These are phyloP conservation scores for Entonaema liquescens DNA, from an alignment of 495 filamentous ascomycete genomes.

Conservation along the genomic window DNA sequence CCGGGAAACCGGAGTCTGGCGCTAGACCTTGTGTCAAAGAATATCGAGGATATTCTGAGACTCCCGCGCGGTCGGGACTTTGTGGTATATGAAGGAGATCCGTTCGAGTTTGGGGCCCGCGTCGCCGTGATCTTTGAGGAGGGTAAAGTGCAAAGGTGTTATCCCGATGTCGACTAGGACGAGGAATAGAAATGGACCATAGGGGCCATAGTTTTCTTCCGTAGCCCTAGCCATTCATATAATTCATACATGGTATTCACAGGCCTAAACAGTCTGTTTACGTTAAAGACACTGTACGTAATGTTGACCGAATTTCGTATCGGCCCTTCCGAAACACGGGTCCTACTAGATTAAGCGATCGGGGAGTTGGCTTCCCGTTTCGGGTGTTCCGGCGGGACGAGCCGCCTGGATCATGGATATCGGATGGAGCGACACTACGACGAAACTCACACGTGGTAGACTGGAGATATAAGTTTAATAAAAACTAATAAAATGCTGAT, in stretches of 20 bases:
- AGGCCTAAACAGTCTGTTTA: not conserved
- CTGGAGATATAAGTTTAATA: not conserved
- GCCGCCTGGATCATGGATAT: not conserved
- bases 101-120: constrained; percentile 49
- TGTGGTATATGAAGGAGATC: constrained; percentile 53
- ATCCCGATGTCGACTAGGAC: constrained; percentile 18
- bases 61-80: constrained; percentile 46
- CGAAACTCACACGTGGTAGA: not conserved
- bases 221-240: not conserved
- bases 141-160: constrained; percentile 28
- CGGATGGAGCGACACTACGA: not conserved
- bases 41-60: constrained; percentile 49
- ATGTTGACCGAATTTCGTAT: not conserved
- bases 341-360: not conserved
- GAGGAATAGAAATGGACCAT: not conserved
- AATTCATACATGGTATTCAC: not conserved
- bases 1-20: constrained; percentile 23
- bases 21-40: constrained; percentile 48
- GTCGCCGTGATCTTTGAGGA: constrained; percentile 49
- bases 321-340: not conserved
- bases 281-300: not conserved
- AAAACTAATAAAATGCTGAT: not conserved
- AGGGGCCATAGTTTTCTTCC: too few species aligned
- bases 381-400: not conserved
- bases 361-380: not conserved